phyloP scores from a whole-genome alignment of 371 early-diverging fungal genomes.

The Umbelopsis sp. region DNA sequence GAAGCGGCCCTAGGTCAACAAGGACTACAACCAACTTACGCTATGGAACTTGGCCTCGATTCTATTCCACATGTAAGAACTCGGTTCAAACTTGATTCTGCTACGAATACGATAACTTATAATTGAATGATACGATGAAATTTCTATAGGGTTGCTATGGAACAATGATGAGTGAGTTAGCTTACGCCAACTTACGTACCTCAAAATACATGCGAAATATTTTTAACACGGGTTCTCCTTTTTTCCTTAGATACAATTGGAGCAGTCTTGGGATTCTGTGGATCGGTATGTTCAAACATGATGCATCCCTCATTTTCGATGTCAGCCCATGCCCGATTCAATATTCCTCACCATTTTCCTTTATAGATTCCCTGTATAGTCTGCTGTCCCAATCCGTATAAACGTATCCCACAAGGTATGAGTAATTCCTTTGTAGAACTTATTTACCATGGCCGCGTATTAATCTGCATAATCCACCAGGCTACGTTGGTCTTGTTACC shows the following conservation, averaged over 20 bases:
- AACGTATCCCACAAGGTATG: slow-evolving; percentile 62
- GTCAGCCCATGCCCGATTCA: not conserved
- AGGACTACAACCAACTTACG: slow-evolving; percentile 40
- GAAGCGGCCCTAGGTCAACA: slow-evolving; percentile 30
- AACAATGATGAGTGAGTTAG: slow-evolving; percentile 39
- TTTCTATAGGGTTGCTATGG: slow-evolving; percentile 43
- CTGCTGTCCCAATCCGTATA: slow-evolving; percentile 83
- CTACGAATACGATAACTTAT: not conserved
- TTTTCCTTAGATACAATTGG: slow-evolving; percentile 41
- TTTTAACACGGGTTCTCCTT: not conserved
- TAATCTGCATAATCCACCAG: slow-evolving; percentile 25
- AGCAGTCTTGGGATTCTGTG: slow-evolving; percentile 43
- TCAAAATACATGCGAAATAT: not conserved
- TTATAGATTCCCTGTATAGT: slow-evolving; percentile 41
- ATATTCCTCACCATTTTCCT: slow-evolving; percentile 4
- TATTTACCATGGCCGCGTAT: not conserved
- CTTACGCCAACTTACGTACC: slow-evolving; percentile 3
- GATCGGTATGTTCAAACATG: slow-evolving; percentile 39
- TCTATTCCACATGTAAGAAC: slow-evolving; percentile 30
- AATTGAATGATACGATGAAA: not conserved
- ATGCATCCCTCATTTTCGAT: not conserved
- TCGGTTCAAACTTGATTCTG: not conserved
- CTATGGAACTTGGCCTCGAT: slow-evolving; percentile 33
- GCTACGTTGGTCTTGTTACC: slow-evolving; percentile 75
- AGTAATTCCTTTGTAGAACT: not conserved